phyloP scores from a whole-genome alignment of 73 alveolate genomes.

The Tetrahymena elliotti region DNA sequence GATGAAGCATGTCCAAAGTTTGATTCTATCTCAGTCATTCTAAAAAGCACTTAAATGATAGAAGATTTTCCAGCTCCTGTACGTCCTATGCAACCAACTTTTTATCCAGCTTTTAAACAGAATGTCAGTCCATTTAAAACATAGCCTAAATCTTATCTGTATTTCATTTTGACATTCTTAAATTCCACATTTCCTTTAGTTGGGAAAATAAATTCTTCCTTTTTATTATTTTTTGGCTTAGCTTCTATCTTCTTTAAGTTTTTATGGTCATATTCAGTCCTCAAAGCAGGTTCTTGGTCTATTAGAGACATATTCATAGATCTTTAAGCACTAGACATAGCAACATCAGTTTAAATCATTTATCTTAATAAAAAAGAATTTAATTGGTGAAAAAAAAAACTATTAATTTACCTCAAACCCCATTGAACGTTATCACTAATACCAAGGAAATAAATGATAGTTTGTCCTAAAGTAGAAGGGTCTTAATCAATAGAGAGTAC shows the following conservation, averaged over 20 bases:
- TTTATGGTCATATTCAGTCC: background rate
- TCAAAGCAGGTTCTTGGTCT: background rate
- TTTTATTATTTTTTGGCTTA: background rate
- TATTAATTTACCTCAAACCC: slow-evolving; percentile 14
- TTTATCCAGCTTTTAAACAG: slow-evolving; percentile 60
- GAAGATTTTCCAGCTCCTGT: slow-evolving; percentile 97
- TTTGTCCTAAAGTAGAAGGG: background rate
- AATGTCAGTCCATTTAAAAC: slow-evolving; percentile 67
- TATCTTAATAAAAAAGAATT: background rate
- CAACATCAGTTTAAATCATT: slow-evolving; percentile 13
- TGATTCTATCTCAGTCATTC: slow-evolving; percentile 37
- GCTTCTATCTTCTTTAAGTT: background rate
- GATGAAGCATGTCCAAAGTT: background rate
- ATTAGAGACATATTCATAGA: background rate
- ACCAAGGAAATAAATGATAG: background rate
- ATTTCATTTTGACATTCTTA: slow-evolving; percentile 62
- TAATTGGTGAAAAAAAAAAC: background rate
- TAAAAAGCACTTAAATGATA: slow-evolving; percentile 41
- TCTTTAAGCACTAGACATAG: slow-evolving; percentile 5
- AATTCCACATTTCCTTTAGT: slow-evolving; percentile 54
- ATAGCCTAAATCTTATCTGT: slow-evolving; percentile 63
- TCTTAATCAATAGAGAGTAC: background rate
- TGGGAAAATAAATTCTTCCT: slow-evolving; percentile 33
- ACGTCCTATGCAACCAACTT: slow-evolving; percentile 92
- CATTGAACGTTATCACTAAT: background rate